Base-by-base conservation (phyloP, 257 asterid genomes). In the Solanum phureja region DNA sequence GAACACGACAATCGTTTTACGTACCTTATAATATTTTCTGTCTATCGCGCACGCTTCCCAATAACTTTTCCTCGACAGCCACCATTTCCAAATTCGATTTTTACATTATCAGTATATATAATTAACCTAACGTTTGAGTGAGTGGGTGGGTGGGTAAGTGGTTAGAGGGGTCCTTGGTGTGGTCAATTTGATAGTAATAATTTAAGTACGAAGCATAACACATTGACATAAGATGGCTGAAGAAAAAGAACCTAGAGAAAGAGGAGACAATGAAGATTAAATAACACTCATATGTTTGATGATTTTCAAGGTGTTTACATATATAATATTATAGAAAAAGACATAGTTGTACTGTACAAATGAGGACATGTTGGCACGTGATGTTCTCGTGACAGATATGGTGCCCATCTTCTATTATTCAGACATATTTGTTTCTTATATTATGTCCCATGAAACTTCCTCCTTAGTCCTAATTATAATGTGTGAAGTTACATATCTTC, bases 341-440 rank as follows among this genome's bases (percentile, higher is more conserved):
- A 82, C 69, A 49, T 52, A 19, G 29, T 82, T 82, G 86, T 82
- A 82, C 44, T 82, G 86, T 49, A 18, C 11, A 82, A 82, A 49
- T 2, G 86, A 82, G 69, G 86, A 82, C 86, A 82, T 82, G 86
- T 82, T 29, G 40, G 86, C 86, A 82, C 86, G 86, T 82, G 86
- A 49, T 82, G 11, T 82, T 82, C 86, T 82, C 69, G 86, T 82
- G 69, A 82, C 29, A 82, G 86, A 29, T 31, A 82, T 82, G 69
- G 86, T 82, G 19, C 69, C 86, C 86, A 82, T 82, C 86, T 82
- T 82, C 86, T 29, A 82, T 82, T 82, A 82, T 82, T 82, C 69
- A 37, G 69, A 62, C 71, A 62, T 62, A n/a, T n/a, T 79, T 37
- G 27, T n/a, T 81, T 46, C 18, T 14, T 72, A 33, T 72, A 72